These are phyloP conservation scores for Coffea canephora DNA, from an alignment of 257 asterid species.

Conservation along the genomic window DNA sequence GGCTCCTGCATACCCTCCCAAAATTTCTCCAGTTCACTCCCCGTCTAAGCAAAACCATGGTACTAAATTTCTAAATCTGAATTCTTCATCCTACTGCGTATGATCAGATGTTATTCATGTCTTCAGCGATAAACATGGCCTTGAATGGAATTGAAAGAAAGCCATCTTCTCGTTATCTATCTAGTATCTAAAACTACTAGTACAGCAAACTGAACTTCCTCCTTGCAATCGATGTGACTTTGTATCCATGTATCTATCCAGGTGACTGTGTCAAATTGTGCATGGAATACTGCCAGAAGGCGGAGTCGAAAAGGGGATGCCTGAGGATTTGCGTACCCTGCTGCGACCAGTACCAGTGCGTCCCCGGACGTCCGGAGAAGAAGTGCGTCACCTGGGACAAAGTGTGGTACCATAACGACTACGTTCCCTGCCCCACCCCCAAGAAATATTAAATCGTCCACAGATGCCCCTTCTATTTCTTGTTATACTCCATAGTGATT, in stretches of 20 bases:
- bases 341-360: constrained; percentile 14
- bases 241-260: neutral
- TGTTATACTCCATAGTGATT: neutral
- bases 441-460: neutral
- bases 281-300: neutral
- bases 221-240: neutral
- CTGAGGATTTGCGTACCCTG: constrained; percentile 15
- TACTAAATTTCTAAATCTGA: neutral
- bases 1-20: constrained; percentile 1
- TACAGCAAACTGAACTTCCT: neutral
- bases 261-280: constrained; percentile 11
- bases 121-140: neutral
- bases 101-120: no score
- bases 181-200: no score
- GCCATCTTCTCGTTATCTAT: neutral
- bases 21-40: neutral
- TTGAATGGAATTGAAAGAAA: neutral
- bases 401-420: neutral
- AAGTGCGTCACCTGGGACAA: constrained; percentile 5
- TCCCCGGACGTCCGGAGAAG: constrained; percentile 2
- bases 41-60: neutral
- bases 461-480: no score
- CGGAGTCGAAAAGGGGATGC: constrained; percentile 5
- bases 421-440: neutral
- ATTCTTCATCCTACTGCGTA: neutral